Conservation (phyloP, 768 basidiomycete genomes). For the Amyloporia xantha region DNA sequence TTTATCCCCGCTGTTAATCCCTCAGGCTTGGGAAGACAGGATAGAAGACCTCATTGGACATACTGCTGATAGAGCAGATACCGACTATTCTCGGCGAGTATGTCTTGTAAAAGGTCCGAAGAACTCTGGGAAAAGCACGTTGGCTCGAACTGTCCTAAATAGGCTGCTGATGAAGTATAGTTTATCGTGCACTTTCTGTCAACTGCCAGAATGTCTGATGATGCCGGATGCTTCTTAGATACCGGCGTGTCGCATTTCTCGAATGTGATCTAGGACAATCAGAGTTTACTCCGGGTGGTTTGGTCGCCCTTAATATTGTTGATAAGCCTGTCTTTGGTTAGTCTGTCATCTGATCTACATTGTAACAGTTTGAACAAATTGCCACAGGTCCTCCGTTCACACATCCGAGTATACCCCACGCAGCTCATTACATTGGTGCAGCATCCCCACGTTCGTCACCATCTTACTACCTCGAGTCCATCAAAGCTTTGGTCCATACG, state of each 20-base stretch:
- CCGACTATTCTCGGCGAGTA: constrained; percentile 23
- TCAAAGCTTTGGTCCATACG: constrained; percentile 57
- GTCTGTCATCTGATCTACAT: background rate
- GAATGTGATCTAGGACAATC: constrained; percentile 94
- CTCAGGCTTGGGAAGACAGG: constrained; percentile 30
- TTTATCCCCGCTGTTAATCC: constrained; percentile 28
- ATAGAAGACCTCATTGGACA: constrained; percentile 12
- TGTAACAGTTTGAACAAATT: no score
- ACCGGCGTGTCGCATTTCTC: constrained; percentile 79
- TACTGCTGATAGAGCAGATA: background rate
- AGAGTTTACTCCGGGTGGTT: constrained; percentile 84
- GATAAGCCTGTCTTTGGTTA: constrained; percentile 66
- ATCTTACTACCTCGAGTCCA: constrained; percentile 62
- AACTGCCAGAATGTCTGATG: background rate
- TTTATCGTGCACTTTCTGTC: background rate
- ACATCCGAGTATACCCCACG: constrained; percentile 63
- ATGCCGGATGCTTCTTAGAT: constrained; percentile 34
- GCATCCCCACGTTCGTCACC: constrained; percentile 75
- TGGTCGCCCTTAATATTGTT: constrained; percentile 74
- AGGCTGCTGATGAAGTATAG: constrained; percentile 51
- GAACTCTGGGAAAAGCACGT: constrained; percentile 86
- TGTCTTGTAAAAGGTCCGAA: constrained; percentile 81
- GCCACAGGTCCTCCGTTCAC: constrained; percentile 78
- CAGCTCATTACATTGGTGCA: constrained; percentile 78
- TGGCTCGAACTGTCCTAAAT: constrained; percentile 71